These are phyloP conservation scores for Aspergillus piperis DNA, from an alignment of 2,329 filamentous ascomycete species.

Conservation along the genomic window DNA sequence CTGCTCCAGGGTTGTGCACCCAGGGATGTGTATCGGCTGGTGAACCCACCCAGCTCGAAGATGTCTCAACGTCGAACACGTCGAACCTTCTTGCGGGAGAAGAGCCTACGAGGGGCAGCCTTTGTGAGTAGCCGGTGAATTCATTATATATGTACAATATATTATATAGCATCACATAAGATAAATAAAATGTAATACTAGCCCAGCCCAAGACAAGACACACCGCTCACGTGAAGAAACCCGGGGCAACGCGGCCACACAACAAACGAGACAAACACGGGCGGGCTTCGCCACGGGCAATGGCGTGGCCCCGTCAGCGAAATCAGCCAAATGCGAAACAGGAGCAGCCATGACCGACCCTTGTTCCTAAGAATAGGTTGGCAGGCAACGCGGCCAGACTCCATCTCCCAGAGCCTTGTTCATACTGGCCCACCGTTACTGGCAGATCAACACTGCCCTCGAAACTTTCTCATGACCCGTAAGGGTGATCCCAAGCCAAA, in stretches of 20 bases:
- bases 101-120: not conserved
- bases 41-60: conserved; percentile 13
- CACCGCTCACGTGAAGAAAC: not conserved
- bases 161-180: not conserved
- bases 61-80: conserved; percentile 8
- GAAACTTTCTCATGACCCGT: conserved; percentile 2
- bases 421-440: conserved; percentile 8
- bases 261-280: conserved; percentile 5
- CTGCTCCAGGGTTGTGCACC: conserved; percentile 31
- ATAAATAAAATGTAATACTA: not conserved
- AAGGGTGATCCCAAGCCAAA: not conserved
- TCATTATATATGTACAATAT: not conserved
- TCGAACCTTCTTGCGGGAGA: conserved; percentile 5
- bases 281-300: conserved; percentile 1
- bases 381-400: conserved; percentile 18
- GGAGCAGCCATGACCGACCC: not conserved
- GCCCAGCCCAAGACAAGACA: too few species aligned
- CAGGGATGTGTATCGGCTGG: conserved; percentile 21
- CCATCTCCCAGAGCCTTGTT: not conserved
- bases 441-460: conserved; percentile 16
- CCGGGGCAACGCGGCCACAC: conserved; percentile 2
- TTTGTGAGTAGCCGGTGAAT: not conserved
- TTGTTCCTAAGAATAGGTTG: conserved; percentile 21
- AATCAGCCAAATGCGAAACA: not conserved
- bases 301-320: conserved; percentile 5